These are phyloP conservation scores for Sporothrix euskadiensis DNA, from an alignment of 2,329 filamentous ascomycete species.

Conservation along the genomic window DNA sequence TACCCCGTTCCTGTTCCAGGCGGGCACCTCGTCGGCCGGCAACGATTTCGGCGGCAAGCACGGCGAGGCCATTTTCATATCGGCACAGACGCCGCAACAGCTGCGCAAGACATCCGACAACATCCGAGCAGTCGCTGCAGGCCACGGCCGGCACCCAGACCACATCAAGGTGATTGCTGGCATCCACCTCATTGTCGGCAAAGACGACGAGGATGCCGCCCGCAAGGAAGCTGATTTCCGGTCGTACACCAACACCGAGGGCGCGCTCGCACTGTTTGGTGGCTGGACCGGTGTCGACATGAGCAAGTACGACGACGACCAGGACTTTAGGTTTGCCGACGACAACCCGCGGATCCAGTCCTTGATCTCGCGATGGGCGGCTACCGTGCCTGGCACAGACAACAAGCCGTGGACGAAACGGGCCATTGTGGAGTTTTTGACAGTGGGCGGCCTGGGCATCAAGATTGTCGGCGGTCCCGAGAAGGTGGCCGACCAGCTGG, in stretches of 20 bases:
- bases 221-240: slow-evolving; percentile 14
- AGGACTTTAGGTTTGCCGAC: slow-evolving; percentile 29
- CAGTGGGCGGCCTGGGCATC: slow-evolving; percentile 32
- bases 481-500: slow-evolving; percentile 66
- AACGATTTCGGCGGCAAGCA: slow-evolving; percentile 34
- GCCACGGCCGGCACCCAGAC: slow-evolving; percentile 37
- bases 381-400: slow-evolving; percentile 25
- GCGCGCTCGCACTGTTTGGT: slow-evolving; percentile 35
- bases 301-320: slow-evolving; percentile 33
- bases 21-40: slow-evolving; percentile 34
- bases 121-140: slow-evolving; percentile 29
- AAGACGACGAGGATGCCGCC: slow-evolving; percentile 3
- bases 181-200: slow-evolving; percentile 30
- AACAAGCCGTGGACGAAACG: slow-evolving; percentile 31
- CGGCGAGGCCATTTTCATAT: slow-evolving; percentile 35
- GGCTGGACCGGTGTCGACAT: slow-evolving; percentile 37
- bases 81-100: slow-evolving; percentile 30
- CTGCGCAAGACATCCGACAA: slow-evolving; percentile 22
- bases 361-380: slow-evolving; percentile 23
- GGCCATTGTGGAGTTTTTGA: slow-evolving; percentile 32
- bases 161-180: slow-evolving; percentile 34
- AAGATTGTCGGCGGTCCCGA: slow-evolving; percentile 61
- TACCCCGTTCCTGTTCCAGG: slow-evolving; percentile 35
- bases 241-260: slow-evolving; percentile 32
- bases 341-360: slow-evolving; percentile 27